phyloP scores from a whole-genome alignment of 2,329 filamentous ascomycete species.

The Colletotrichum acutatum region DNA sequence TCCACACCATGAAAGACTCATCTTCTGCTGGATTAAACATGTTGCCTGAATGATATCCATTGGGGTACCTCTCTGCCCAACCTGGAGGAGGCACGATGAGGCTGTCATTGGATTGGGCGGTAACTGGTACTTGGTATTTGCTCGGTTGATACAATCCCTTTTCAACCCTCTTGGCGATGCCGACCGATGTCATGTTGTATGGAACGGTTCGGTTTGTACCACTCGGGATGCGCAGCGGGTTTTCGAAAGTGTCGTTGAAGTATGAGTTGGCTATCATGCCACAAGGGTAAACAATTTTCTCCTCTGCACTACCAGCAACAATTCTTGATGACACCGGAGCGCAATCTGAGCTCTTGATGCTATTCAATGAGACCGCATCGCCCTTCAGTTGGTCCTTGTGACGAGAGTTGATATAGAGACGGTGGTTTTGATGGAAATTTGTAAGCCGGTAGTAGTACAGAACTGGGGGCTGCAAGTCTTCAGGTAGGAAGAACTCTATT shows the following conservation, averaged over 20 bases:
- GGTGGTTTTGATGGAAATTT: slow-evolving; percentile 8
- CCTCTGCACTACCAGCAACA: background rate
- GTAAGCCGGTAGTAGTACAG: slow-evolving; percentile 9
- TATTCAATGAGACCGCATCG: background rate
- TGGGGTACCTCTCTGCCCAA: background rate
- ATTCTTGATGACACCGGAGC: background rate
- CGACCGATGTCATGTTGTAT: background rate
- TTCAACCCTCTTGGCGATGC: background rate
- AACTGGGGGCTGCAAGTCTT: slow-evolving; percentile 3
- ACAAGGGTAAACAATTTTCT: slow-evolving; percentile 8
- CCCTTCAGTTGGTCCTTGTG: slow-evolving; percentile 1
- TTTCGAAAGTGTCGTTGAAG: slow-evolving; percentile 16
- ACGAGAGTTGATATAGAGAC: slow-evolving; percentile 7
- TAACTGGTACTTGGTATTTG: background rate
- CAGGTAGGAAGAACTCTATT: slow-evolving; percentile 9
- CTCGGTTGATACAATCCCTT: background rate
- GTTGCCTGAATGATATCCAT: slow-evolving; percentile 8
- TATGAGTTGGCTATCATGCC: slow-evolving; percentile 13
- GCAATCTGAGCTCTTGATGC: background rate
- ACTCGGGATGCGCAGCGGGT: background rate
- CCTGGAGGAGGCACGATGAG: background rate
- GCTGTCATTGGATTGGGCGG: background rate
- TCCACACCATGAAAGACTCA: slow-evolving; percentile 21
- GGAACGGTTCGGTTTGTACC: background rate
- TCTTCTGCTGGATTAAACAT: slow-evolving; percentile 15